Evolutionary conservation across 257 asterid species (phyloP).

Genomic region (Gentiana dahurica): DNA sequence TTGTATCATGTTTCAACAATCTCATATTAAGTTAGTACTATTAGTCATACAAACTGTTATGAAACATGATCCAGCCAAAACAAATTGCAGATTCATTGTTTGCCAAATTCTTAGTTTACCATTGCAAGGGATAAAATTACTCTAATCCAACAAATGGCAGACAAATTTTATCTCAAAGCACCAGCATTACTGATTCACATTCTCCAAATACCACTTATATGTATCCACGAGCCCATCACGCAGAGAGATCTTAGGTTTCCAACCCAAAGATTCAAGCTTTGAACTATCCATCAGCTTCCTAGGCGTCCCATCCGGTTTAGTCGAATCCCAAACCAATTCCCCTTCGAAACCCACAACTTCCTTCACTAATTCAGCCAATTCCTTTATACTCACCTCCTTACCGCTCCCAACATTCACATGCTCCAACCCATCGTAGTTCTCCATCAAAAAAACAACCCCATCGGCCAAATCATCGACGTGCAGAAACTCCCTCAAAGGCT

Average conservation of each 20-base stretch:
- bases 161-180: constrained; percentile 5
- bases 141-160: too few relatives aligned
- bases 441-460: constrained; percentile 59
- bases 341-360: constrained; percentile 84
- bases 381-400: constrained; percentile 73
- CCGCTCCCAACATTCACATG: constrained; percentile 97
- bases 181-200: constrained; percentile 36
- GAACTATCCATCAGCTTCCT: constrained; percentile 97
- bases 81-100: too few relatives aligned
- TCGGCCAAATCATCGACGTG: constrained; percentile 93
- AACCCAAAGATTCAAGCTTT: constrained; percentile 64
- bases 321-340: constrained; percentile 73
- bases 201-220: constrained; percentile 74
- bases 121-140: too few relatives aligned
- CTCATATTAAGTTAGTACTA: too few relatives aligned
- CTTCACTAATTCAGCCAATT: constrained; percentile 77
- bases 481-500: constrained; percentile 77
- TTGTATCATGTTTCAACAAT: too few relatives aligned
- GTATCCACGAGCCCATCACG: constrained; percentile 66
- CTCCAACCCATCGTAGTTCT: constrained; percentile 61
- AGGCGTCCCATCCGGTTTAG: constrained; percentile 91
- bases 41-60: too few relatives aligned
- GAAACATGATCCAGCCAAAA: too few relatives aligned
- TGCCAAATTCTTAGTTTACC: too few relatives aligned
- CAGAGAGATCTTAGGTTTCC: constrained; percentile 72